A percentile compares a stretch with the other conserved stretches of the same genome.
Evolutionary conservation across 805 yeast genomes (phyloP).

Genomic region (Vanderwaltozyma yarrowii): DNA sequence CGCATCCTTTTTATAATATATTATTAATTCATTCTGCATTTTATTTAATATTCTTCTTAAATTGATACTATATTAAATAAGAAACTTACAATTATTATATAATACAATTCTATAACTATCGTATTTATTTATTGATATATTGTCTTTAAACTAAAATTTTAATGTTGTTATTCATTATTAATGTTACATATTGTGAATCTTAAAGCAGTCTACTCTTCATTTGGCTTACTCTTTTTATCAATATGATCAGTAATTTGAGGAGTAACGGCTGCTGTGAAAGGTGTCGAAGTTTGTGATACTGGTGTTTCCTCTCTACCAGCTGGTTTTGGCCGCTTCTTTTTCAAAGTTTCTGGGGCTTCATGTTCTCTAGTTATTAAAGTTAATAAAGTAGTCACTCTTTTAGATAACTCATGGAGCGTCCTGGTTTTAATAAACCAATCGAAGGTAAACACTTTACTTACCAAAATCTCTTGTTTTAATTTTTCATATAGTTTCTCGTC

Average conservation of each 20-base stretch:
- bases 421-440: slow-evolving; percentile 69
- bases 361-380: slow-evolving; percentile 60
- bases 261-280: not conserved
- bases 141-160: too few species aligned
- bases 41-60: too few species aligned
- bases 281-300: slow-evolving; percentile 6
- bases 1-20: too few species aligned
- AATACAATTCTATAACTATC: too few species aligned
- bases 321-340: slow-evolving; percentile 33
- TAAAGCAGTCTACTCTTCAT: slow-evolving; percentile 1
- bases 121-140: too few species aligned
- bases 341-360: slow-evolving; percentile 49
- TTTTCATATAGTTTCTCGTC: slow-evolving; percentile 50
- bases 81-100: too few species aligned
- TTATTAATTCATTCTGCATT: too few species aligned
- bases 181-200: not conserved
- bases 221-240: slow-evolving; percentile 9
- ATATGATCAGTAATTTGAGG: slow-evolving; percentile 5
- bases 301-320: slow-evolving; percentile 15
- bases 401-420: slow-evolving; percentile 58
- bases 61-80: too few species aligned
- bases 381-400: slow-evolving; percentile 58
- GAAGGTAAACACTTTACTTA: slow-evolving; percentile 52
- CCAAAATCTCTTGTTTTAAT: slow-evolving; percentile 52
- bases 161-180: not conserved